A percentile compares a stretch with the other conserved stretches of the same genome.
Conservation (phyloP, 108 stramenopile genomes). For the Epipyxis sp. region DNA sequence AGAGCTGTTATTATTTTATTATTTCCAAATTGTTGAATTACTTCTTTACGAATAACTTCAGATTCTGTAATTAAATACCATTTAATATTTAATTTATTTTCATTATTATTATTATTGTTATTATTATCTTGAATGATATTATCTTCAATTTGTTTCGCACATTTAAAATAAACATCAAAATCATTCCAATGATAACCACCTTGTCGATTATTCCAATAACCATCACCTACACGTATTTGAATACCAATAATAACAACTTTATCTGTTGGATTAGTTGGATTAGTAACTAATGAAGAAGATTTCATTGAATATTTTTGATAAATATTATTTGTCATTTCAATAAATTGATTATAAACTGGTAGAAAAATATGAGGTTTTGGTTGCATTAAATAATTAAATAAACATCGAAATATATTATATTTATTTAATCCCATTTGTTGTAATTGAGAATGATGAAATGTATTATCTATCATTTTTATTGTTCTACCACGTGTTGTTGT, state of each 20-base stretch:
- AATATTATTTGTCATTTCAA: no score
- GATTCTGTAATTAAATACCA: slow-evolving; percentile 3
- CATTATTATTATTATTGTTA: neutral
- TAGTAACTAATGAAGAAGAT: no score
- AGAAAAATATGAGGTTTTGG: slow-evolving; percentile 5
- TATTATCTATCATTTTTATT: slow-evolving; percentile 25
- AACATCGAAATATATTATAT: slow-evolving; percentile 18
- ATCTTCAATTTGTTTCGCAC: slow-evolving; percentile 26
- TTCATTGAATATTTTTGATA: neutral
- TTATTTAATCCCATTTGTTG: neutral
- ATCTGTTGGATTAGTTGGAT: no score
- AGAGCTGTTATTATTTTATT: slow-evolving; percentile 19
- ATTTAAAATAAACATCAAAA: neutral
- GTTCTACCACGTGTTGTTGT: slow-evolving; percentile 18
- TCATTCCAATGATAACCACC: neutral
- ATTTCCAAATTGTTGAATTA: neutral
- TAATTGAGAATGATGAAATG: neutral
- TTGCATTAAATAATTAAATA: slow-evolving; percentile 3
- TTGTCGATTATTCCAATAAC: neutral
- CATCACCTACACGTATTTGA: slow-evolving; percentile 17
- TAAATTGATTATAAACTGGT: no score
- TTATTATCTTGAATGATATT: neutral
- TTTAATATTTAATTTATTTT: neutral
- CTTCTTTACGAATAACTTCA: neutral
- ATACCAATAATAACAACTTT: slow-evolving; percentile 9